phyloP scores from a whole-genome alignment of 148 eudicot genomes.

The Spergularia marina region DNA sequence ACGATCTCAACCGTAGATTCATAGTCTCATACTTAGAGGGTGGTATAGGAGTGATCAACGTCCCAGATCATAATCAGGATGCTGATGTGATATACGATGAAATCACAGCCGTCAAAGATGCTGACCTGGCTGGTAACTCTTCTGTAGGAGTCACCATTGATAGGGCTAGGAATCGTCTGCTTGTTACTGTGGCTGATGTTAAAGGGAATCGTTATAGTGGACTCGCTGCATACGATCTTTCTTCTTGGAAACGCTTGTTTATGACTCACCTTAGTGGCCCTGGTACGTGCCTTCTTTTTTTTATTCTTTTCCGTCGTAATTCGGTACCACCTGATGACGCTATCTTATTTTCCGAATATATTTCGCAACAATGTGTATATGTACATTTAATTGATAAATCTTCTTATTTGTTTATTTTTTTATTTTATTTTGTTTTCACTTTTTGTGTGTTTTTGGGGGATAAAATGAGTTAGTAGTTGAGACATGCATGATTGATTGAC shows the following conservation, averaged over 20 bases:
- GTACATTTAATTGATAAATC: too few species aligned
- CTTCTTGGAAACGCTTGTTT: conserved; percentile 62
- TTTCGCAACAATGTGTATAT: too few species aligned
- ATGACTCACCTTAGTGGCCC: conserved; percentile 61
- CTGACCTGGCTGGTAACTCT: conserved; percentile 56
- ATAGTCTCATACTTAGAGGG: conserved; percentile 75
- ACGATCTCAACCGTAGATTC: conserved; percentile 61
- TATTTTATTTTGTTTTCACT: neutral
- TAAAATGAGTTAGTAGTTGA: neutral
- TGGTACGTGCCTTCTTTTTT: conserved; percentile 31
- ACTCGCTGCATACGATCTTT: conserved; percentile 76
- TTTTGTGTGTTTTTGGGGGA: neutral
- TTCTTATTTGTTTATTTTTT: too few species aligned
- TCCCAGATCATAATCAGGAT: conserved; percentile 26
- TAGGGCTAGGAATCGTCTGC: conserved; percentile 52
- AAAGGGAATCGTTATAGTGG: conserved; percentile 61
- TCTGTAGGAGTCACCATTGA: conserved; percentile 62
- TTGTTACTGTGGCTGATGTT: conserved; percentile 62
- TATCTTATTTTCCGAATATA: too few species aligned
- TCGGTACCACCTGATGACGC: too few species aligned
- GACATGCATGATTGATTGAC: neutral
- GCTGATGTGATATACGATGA: conserved; percentile 33
- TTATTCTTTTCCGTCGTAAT: too few species aligned
- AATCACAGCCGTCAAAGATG: conserved; percentile 45
- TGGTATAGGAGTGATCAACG: conserved; percentile 55